Evolutionary conservation across 371 early-diverging fungal species (phyloP).

Genomic region (Conidiobolus incongruus): DNA sequence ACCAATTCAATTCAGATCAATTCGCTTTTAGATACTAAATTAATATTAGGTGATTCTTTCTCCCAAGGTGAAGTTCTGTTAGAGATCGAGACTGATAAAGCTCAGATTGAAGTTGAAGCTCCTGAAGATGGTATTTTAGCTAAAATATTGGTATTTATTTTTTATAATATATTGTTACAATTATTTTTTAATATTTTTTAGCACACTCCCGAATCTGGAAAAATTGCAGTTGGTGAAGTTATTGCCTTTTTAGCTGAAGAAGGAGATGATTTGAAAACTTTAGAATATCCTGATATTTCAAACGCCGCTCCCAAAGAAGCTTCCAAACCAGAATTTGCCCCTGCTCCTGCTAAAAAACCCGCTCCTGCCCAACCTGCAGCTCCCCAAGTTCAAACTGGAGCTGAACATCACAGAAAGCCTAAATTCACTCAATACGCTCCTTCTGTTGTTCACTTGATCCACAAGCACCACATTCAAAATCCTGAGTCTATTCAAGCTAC

Average conservation of each 20-base stretch:
- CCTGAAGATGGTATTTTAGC: conserved; percentile 95
- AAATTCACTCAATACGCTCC: no score
- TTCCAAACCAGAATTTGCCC: conserved; percentile 19
- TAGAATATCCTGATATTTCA: conserved; percentile 58
- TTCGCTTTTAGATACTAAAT: no score
- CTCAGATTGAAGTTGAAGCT: conserved; percentile 98
- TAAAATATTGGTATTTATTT: conserved; percentile 49
- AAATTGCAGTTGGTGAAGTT: conserved; percentile 41
- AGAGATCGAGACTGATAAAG: conserved; percentile 98
- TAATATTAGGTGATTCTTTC: conserved; percentile 69
- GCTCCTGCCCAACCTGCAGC: conserved; percentile 9
- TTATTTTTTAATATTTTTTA: no score
- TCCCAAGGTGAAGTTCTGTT: conserved; percentile 90
- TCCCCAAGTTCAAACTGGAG: conserved; percentile 10
- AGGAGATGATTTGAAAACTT: no score
- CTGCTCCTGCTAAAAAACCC: conserved; percentile 15
- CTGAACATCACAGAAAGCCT: conserved; percentile 6
- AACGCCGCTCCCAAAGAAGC: conserved; percentile 55
- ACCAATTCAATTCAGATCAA: no score
- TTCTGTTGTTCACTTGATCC: conserved; percentile 13
- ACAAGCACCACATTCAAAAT: no score
- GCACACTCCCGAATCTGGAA: conserved; percentile 21
- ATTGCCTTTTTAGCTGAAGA: conserved; percentile 83
- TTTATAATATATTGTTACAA: conserved; percentile 20
- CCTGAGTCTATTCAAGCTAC: conserved; percentile 43